phyloP scores from a whole-genome alignment of 164 flowering plant genomes.

The Kingdonia uniflora region DNA sequence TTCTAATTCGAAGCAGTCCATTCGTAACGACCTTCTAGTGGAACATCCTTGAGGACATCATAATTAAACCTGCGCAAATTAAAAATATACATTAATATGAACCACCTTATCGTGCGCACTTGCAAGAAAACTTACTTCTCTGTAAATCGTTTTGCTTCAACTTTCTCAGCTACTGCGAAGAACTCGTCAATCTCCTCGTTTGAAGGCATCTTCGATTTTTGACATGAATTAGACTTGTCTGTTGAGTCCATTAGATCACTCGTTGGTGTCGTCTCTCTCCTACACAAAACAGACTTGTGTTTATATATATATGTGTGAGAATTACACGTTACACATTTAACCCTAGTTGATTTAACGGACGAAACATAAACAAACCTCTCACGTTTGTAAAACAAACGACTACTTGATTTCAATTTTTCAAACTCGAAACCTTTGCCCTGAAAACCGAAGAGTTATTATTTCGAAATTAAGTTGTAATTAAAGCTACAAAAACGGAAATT shows the following conservation, averaged over 20 bases:
- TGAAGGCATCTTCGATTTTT: slow-evolving; percentile 33
- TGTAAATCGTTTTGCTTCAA: slow-evolving; percentile 25
- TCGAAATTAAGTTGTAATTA: background rate
- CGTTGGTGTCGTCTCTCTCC: slow-evolving; percentile 28
- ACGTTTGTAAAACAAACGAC: slow-evolving; percentile 10
- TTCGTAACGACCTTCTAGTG: slow-evolving; percentile 57
- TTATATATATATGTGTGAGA: background rate
- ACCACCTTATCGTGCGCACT: background rate
- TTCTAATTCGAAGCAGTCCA: slow-evolving; percentile 36
- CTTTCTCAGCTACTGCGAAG: slow-evolving; percentile 39
- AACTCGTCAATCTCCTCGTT: slow-evolving; percentile 48
- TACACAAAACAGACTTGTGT: slow-evolving; percentile 7
- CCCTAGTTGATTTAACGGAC: slow-evolving; percentile 1
- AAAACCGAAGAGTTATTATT: background rate
- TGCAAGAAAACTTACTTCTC: slow-evolving; percentile 31
- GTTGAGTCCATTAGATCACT: slow-evolving; percentile 15
- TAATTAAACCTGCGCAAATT: slow-evolving; percentile 42
- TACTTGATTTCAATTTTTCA: slow-evolving; percentile 12
- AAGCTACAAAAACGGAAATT: too few species aligned
- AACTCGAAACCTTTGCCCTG: slow-evolving; percentile 18
- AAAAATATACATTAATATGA: background rate
- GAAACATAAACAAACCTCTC: slow-evolving; percentile 19
- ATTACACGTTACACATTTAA: slow-evolving; percentile 3
- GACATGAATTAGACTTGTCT: slow-evolving; percentile 11
- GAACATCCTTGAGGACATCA: slow-evolving; percentile 47